Percentiles rank a stretch among this genome's conserved stretches.
These are phyloP conservation scores for Zizania latifolia DNA, from an alignment of 176 grass and related monocot genomes.

Conservation along the genomic window DNA sequence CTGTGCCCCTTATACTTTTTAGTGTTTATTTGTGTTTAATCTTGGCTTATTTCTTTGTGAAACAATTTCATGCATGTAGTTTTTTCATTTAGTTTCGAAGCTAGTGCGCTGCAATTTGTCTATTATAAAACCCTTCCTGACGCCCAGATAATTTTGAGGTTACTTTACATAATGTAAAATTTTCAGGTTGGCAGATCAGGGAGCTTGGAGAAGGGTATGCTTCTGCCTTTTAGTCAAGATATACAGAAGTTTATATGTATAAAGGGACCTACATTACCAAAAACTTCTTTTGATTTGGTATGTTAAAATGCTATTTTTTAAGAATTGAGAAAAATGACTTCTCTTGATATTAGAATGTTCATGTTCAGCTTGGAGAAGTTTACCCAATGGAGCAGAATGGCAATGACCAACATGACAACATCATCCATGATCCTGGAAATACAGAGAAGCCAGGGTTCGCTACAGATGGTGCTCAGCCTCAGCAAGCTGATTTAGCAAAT, in stretches of 20 bases:
- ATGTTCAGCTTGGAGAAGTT: constrained; percentile 30
- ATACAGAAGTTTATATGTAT: constrained; percentile 5
- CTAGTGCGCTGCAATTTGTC: neutral
- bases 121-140: neutral
- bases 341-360: neutral
- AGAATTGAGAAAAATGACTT: neutral
- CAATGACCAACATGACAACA: neutral
- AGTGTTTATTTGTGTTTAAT: neutral
- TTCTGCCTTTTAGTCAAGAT: constrained; percentile 26
- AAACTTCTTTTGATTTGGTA: constrained; percentile 42
- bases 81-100: neutral
- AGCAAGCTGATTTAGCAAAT: constrained; percentile 15
- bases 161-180: neutral
- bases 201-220: constrained; percentile 21
- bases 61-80: neutral
- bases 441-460: neutral
- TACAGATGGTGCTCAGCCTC: constrained; percentile 22
- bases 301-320: neutral
- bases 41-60: neutral
- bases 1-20: neutral
- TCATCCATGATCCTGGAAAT: constrained; percentile 15
- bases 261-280: constrained; percentile 24
- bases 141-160: neutral
- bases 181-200: constrained; percentile 23
- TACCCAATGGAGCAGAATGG: constrained; percentile 2